Evolutionary conservation across 306 rosid genomes (phyloP), one percentile per base, ranked within the genome.

Genomic region (Psophocarpus tetragonolobus): DNA sequence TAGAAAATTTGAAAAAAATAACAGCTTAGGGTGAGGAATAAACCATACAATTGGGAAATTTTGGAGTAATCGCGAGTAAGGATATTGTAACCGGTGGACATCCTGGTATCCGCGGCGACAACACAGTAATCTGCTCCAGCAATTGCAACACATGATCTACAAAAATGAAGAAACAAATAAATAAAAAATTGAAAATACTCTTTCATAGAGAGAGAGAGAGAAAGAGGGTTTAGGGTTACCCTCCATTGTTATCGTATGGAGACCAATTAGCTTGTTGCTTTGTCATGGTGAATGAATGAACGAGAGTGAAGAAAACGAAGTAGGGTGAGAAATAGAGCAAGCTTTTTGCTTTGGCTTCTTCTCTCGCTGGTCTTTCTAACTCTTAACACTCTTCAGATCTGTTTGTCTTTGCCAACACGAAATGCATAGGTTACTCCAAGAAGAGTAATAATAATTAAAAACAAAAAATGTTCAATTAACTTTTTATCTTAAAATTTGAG

Each of bases 111-210:
- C 8, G 98, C 97, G 0, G 98, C 98, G 66, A 91, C 47, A 10
- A 94, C 98, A 67, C 98, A 94, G 77, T 94, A 91, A 83, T 94
- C 92, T 0, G 97, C 94, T 77, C 98, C 98, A 50, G 98, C 98
- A 67, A 94, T 85, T 18, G 98, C 98, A 72, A 94, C 98, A 71
- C 93, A 88, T 3, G 98, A 91, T 87, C 98, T 93, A 33, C 10
- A 8, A 12, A 63, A 24, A 24, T 0, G 3, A 21, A 7, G 0
- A 0, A 6, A 26, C 23, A 18, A 1, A 45, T 32, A 0, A 42
- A 36, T 15, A 8, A 6, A 29, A 68, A 67, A 29, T 11, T 54
- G 18, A 21, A 17, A 35, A 63, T 33, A 21, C 3, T 18, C 18
- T 0, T 7, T 21, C 0, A 3, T 2, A 10, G 11, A 27, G 51